Percentiles rank a stretch among this genome's conserved stretches.
Conservation (phyloP, 1,139 yeast species). For the Magnusiomyces tetraspermus region DNA sequence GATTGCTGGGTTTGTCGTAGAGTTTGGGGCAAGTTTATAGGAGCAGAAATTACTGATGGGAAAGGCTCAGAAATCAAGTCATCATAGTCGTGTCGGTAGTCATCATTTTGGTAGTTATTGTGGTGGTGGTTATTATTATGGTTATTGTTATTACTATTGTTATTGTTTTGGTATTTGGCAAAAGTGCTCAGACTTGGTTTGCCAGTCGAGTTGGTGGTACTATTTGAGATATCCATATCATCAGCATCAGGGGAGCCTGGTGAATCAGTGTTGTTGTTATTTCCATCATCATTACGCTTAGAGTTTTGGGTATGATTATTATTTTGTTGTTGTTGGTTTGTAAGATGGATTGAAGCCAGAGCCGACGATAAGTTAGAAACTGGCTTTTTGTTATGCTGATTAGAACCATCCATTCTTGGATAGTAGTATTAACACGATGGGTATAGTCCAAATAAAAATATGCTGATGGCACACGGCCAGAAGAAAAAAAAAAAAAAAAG, state of each 20-base stretch:
- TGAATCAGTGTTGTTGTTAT: not conserved
- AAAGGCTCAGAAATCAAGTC: not conserved
- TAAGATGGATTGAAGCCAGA: slow-evolving; percentile 25
- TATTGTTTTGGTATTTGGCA: slow-evolving; percentile 3
- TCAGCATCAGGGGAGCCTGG: not conserved
- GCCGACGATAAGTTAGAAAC: slow-evolving; percentile 29
- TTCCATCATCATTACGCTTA: too few relatives aligned
- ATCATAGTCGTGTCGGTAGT: not conserved
- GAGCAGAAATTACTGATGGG: slow-evolving; percentile 7
- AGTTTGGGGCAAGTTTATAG: slow-evolving; percentile 2
- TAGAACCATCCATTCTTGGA: slow-evolving; percentile 9
- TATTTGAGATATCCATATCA: not conserved
- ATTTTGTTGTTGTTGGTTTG: slow-evolving; percentile 9
- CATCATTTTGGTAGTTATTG: too few relatives aligned
- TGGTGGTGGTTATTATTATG: too few relatives aligned
- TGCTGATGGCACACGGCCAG: not conserved
- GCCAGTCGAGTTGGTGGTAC: not conserved
- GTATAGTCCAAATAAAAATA: too few relatives aligned
- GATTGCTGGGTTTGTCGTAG: slow-evolving; percentile 8
- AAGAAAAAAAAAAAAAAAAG: too few relatives aligned
- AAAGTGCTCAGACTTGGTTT: not conserved
- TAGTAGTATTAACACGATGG: too few relatives aligned
- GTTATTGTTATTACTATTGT: slow-evolving; percentile 4
- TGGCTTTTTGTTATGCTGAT: slow-evolving; percentile 11
- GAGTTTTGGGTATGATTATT: not conserved